Conservation (phyloP, 1,284 basidiomycete genomes). For the Tremellales sp. region DNA sequence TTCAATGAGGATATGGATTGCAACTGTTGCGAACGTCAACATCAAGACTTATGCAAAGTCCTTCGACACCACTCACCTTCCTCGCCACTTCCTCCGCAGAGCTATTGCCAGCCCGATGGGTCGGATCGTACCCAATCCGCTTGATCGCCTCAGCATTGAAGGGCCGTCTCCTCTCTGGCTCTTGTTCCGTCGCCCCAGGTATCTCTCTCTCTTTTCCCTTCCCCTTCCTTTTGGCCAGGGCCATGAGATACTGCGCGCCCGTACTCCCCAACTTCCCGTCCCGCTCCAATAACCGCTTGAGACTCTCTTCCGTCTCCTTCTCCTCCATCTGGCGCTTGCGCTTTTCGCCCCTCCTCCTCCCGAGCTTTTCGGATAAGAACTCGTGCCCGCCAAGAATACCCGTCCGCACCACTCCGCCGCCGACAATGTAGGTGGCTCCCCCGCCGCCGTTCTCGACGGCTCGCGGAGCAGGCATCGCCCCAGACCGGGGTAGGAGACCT, state of each 20-base stretch:
- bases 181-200: constrained; percentile 29
- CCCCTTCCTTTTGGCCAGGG: constrained; percentile 13
- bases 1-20: constrained; percentile 9
- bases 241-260: constrained; percentile 42
- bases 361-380: constrained; percentile 63
- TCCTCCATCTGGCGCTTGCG: constrained; percentile 61
- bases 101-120: constrained; percentile 14
- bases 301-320: constrained; percentile 58
- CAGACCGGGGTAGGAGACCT: constrained; percentile 38
- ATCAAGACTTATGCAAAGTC: constrained; percentile 2
- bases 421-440: constrained; percentile 74
- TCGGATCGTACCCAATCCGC: constrained; percentile 47
- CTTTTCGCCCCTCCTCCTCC: constrained; percentile 67
- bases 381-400: constrained; percentile 28
- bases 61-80: constrained; percentile 19
- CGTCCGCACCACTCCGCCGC: constrained; percentile 60
- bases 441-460: constrained; percentile 41
- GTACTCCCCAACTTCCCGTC: constrained; percentile 34
- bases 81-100: constrained; percentile 21
- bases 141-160: constrained; percentile 43
- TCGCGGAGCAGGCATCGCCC: constrained; percentile 27
- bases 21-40: constrained; percentile 8
- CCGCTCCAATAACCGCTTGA: constrained; percentile 57
- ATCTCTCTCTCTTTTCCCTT: constrained; percentile 14
- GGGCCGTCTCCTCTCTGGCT: constrained; percentile 34